Conservation (phyloP, 108 stramenopile species). For the Fragilaria radians region DNA sequence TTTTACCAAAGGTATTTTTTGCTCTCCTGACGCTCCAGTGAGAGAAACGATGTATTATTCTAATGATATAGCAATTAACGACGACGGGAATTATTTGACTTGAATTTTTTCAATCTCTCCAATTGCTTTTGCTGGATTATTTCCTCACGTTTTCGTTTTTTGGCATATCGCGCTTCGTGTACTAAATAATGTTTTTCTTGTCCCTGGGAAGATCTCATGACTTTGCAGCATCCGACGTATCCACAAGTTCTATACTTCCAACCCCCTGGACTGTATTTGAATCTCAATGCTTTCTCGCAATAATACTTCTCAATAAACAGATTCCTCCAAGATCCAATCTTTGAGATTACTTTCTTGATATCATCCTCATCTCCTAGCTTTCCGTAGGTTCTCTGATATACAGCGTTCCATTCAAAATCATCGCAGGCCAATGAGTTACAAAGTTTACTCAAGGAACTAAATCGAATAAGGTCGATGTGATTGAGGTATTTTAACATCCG, state of each 20-base stretch:
- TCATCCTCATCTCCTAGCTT: conserved; percentile 2
- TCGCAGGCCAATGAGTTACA: conserved; percentile 1
- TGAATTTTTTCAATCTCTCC: no score
- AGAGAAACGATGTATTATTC: no score
- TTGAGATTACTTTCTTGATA: background rate
- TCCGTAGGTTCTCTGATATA: conserved; percentile 4
- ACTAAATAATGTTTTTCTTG: background rate
- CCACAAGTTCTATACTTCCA: conserved; percentile 7
- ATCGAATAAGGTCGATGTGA: conserved; percentile 7
- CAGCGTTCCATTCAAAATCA: background rate
- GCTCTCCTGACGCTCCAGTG: no score
- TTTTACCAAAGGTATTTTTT: no score
- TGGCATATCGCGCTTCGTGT: conserved; percentile 2
- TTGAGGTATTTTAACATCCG: conserved; percentile 6
- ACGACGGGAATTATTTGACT: no score
- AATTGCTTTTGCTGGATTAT: no score
- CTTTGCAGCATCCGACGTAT: conserved; percentile 2
- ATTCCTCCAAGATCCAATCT: conserved; percentile 5
- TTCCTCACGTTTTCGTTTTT: background rate
- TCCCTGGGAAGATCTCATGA: background rate
- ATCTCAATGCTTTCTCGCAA: conserved; percentile 3
- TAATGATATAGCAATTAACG: no score
- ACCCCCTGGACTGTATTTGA: background rate
- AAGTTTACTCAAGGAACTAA: conserved; percentile 1
- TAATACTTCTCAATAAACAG: conserved; percentile 9